Evolutionary conservation across 78 protist species (phyloP).

Genomic region (Protostelium mycophagum): DNA sequence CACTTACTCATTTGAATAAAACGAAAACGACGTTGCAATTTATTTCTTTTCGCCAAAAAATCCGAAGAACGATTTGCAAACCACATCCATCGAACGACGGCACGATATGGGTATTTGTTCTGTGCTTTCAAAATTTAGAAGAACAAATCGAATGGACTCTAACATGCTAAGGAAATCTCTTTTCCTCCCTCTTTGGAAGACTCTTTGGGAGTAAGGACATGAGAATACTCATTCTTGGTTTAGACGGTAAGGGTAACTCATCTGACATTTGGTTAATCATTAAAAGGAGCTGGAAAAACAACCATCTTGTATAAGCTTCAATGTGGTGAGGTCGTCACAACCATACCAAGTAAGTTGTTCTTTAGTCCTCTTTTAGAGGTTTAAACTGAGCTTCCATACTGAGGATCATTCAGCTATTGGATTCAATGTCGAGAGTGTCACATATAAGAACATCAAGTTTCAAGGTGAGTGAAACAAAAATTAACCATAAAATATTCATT

Average conservation of each 20-base stretch:
- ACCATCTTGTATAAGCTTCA: conserved; percentile 68
- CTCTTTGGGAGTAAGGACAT: conserved; percentile 75
- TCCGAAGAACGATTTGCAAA: too few species aligned
- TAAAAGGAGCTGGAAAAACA: conserved; percentile 53
- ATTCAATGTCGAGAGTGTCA: conserved; percentile 94
- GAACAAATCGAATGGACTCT: too few species aligned
- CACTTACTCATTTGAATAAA: too few species aligned
- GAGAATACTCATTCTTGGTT: conserved; percentile 79
- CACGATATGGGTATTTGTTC: too few species aligned
- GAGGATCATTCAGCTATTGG: conserved; percentile 77
- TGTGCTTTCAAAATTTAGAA: too few species aligned
- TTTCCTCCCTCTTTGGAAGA: conserved; percentile 57
- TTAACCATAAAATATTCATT: conserved; percentile 2
- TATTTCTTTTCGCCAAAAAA: too few species aligned
- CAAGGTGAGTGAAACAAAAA: conserved; percentile 75
- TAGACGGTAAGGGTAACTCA: conserved; percentile 55
- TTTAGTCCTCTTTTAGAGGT: background rate
- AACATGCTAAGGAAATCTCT: conserved; percentile 65
- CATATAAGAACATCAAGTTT: conserved; percentile 87
- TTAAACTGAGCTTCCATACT: background rate
- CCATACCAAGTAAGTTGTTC: conserved; percentile 73
- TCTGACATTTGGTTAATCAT: background rate
- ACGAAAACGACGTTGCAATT: too few species aligned
- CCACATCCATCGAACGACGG: too few species aligned
- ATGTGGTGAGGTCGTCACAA: conserved; percentile 82